Conservation (phyloP, 257 asterid species). For the Ehretia macrophylla region DNA sequence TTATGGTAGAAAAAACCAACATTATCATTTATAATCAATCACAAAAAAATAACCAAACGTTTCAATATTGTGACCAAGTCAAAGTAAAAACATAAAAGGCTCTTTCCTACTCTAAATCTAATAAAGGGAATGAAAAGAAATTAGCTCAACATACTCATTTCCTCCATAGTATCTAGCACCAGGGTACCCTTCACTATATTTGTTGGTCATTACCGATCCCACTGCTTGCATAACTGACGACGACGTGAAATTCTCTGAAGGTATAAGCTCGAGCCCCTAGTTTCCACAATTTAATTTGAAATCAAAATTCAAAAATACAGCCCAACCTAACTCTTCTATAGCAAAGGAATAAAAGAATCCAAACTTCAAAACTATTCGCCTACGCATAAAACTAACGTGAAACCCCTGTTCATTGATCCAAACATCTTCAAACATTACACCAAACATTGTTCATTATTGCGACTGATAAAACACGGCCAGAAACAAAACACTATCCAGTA, state of each 20-base stretch:
- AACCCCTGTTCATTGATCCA: too few relatives aligned
- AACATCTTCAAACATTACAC: too few relatives aligned
- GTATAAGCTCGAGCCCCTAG: conserved; percentile 88
- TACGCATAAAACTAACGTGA: too few relatives aligned
- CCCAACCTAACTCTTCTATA: too few relatives aligned
- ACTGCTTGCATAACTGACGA: conserved; percentile 94
- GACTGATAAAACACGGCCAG: conserved; percentile 2
- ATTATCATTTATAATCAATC: neutral
- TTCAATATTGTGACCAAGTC: neutral
- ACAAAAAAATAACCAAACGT: neutral
- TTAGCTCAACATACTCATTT: conserved; percentile 63
- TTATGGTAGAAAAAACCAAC: conserved; percentile 20
- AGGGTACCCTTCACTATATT: conserved; percentile 96
- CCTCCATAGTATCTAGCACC: conserved; percentile 99
- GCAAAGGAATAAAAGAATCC: too few relatives aligned
- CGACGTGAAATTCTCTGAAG: conserved; percentile 94
- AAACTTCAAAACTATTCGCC: too few relatives aligned
- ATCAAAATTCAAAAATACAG: neutral
- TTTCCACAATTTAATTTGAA: neutral
- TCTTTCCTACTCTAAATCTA: neutral
- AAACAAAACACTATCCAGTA: too few relatives aligned
- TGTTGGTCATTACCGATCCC: conserved; percentile 95
- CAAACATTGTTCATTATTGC: too few relatives aligned
- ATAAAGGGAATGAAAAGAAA: neutral
- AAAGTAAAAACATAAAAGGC: neutral